Evolutionary conservation across 129 eudicot genomes (phyloP).

Genomic region (Helichrysum umbraculigerum): DNA sequence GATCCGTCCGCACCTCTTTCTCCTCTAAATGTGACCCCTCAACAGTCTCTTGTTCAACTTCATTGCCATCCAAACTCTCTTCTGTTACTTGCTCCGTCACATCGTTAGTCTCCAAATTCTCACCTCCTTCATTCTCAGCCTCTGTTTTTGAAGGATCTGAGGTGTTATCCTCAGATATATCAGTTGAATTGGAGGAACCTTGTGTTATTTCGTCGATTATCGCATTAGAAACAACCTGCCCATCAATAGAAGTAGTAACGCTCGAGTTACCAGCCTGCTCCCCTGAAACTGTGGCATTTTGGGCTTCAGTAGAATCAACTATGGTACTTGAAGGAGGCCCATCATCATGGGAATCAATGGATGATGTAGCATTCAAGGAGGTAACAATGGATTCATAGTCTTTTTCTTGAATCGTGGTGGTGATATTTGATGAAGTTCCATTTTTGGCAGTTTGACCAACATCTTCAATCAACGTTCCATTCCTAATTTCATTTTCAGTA

Average conservation of each 20-base stretch:
- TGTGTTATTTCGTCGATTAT: slow-evolving; percentile 24
- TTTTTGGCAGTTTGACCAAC: slow-evolving; percentile 15
- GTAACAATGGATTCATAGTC: slow-evolving; percentile 20
- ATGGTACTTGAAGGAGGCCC: slow-evolving; percentile 30
- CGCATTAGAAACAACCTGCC: slow-evolving; percentile 17
- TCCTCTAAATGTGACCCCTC: slow-evolving; percentile 48
- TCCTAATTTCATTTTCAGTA: slow-evolving; percentile 40
- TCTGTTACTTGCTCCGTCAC: slow-evolving; percentile 28
- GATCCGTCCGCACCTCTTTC: slow-evolving; percentile 49
- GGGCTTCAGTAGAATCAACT: slow-evolving; percentile 21
- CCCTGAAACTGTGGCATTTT: slow-evolving; percentile 24
- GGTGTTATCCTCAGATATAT: slow-evolving; percentile 15
- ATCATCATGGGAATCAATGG: slow-evolving; percentile 15
- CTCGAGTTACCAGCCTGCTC: slow-evolving; percentile 28
- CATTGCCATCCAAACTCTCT: slow-evolving; percentile 29
- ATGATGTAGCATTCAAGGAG: slow-evolving; percentile 24
- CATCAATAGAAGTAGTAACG: slow-evolving; percentile 8
- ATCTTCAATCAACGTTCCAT: slow-evolving; percentile 32
- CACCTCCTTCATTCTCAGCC: slow-evolving; percentile 2
- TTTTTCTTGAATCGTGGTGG: slow-evolving; percentile 19
- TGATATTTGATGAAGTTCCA: slow-evolving; percentile 25
- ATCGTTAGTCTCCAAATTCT: slow-evolving; percentile 32
- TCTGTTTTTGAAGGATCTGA: slow-evolving; percentile 15
- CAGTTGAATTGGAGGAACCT: slow-evolving; percentile 29
- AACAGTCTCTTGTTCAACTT: neutral